Evolutionary conservation across 108 stramenopile species (phyloP), one percentile per base, ranked within the genome.

Genomic region (Discostella pseudostelligera): DNA sequence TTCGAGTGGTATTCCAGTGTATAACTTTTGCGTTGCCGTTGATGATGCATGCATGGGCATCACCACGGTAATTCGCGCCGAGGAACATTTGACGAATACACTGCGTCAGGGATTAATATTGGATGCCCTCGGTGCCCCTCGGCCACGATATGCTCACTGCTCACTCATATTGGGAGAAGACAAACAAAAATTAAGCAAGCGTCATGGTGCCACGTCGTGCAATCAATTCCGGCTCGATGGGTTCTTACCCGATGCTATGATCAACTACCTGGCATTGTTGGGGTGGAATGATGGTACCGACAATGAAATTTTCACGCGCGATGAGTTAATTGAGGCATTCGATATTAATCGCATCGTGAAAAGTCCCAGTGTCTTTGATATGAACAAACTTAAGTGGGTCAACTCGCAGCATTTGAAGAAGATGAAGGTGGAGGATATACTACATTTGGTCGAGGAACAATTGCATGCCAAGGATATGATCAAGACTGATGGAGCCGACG

Each of bases 231-330:
- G 88, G 24, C 77, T 90, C 56, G 88, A 96, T 73, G 97, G 96
- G 32, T 96, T 90, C 67, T 67, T 96, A 36, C 96, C 96, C 17
- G 96, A 94, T 72, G 93, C 92, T 16, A 96, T 93, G 95, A 87
- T 96, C 72, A 98, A 98, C 68, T 98, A 98, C 69, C 75, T 98
- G 40, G 92, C 96, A 0, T 67, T 97, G 35, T 81, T 98, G 58
- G 97, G 97, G 36, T 98, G 97, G 97, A 97, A 97, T 73, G 96
- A 96, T 63, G 97, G 97, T n/a, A 96, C 96, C 1, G 96, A 96
- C 40, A 86, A 97, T 76, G 97, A 98, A 63, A 96, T 98, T 25
- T 98, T 93, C 67, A 83, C 93, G 2, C 75, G 94, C 13, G 92
- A 96, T 40, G 97, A 98, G 70, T 74, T 98, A n/a, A 92, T 96